Base-by-base conservation (phyloP, 2,329 filamentous ascomycete species). In the Verticillium zaregamsianum region DNA sequence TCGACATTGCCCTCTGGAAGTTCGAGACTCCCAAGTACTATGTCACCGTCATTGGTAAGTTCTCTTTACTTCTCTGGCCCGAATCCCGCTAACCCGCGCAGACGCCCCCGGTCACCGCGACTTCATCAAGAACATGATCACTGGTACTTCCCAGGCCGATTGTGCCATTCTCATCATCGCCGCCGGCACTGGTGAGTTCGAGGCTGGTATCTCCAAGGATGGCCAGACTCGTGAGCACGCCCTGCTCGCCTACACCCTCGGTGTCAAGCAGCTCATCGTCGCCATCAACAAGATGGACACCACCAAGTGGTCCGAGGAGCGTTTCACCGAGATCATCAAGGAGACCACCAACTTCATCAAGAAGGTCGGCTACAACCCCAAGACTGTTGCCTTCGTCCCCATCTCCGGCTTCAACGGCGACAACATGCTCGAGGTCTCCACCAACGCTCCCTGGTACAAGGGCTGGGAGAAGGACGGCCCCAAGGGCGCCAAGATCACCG, bases 41-140 rank as follows among this genome's bases (percentile, higher is more conserved):
- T 80, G 93, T 97, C 83, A 97, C 94, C 76, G 93, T 97, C 86
- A 97, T 96, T 84, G 91, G 90, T 92, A 88, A 73, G 87, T 82
- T 64, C 32, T 49, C 37, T n/a, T n/a, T n/a, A n/a, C n/a, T n/a
- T n/a, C n/a, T n/a, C n/a, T n/a, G n/a, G n/a, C n/a, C n/a, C n/a
- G n/a, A n/a, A n/a, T n/a, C n/a, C n/a, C n/a, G n/a, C n/a, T 28
- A 28, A 28, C 28, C 28, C 28, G 28, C 28, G 28, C 71, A 90
- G 92, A 99, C 79, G 95, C 95, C 82, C 95, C 95, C 77, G 95
- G 95, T 85, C 95, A 99, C 86, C 94, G 95, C 95, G 95, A 99
- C 80, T 99, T 98, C 89, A 98, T 99, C 92, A 99, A 99, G 94
- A 99, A 98, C 93, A 99, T 99, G 95, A 99, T 99, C 83, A 98